Conservation (phyloP, 2,329 filamentous ascomycete species). For the Beauveria brongniartii region DNA sequence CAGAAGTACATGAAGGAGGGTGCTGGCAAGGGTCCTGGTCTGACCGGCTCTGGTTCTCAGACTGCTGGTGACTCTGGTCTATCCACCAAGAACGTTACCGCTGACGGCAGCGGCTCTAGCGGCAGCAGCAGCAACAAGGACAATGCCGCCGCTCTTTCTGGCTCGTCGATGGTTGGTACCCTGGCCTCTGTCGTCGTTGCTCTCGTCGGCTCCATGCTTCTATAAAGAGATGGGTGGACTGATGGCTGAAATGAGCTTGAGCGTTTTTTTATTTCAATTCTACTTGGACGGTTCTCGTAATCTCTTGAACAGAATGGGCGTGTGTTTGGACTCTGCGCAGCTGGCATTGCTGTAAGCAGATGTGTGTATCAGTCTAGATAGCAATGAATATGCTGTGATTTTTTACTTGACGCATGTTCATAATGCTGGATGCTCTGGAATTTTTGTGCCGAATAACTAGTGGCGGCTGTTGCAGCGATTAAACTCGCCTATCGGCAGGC, state of each 20-base stretch:
- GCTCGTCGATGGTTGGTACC: slow-evolving; percentile 18
- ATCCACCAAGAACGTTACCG: slow-evolving; percentile 34
- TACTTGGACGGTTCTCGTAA: slow-evolving; percentile 1
- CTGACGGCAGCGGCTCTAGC: slow-evolving; percentile 25
- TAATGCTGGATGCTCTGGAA: no score
- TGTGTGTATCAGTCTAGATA: slow-evolving; percentile 12
- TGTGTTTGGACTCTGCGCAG: slow-evolving; percentile 1
- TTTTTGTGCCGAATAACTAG: no score
- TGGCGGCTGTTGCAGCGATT: background rate
- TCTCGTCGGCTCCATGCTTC: slow-evolving; percentile 14
- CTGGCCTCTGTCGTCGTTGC: slow-evolving; percentile 27
- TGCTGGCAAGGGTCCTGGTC: slow-evolving; percentile 45
- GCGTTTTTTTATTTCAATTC: background rate
- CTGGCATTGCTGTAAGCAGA: background rate
- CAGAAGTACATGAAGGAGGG: slow-evolving; percentile 45
- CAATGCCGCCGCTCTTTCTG: slow-evolving; percentile 21
- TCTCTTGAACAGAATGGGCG: background rate
- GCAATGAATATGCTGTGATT: slow-evolving; percentile 5
- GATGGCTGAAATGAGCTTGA: background rate
- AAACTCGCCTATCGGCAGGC: background rate
- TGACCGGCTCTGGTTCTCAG: slow-evolving; percentile 46
- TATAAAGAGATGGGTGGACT: background rate
- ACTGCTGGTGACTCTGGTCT: slow-evolving; percentile 38
- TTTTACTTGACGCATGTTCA: background rate
- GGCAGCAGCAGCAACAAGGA: slow-evolving; percentile 13